phyloP scores from a whole-genome alignment of 2,329 filamentous ascomycete genomes.

The Metarhizium brunneum region DNA sequence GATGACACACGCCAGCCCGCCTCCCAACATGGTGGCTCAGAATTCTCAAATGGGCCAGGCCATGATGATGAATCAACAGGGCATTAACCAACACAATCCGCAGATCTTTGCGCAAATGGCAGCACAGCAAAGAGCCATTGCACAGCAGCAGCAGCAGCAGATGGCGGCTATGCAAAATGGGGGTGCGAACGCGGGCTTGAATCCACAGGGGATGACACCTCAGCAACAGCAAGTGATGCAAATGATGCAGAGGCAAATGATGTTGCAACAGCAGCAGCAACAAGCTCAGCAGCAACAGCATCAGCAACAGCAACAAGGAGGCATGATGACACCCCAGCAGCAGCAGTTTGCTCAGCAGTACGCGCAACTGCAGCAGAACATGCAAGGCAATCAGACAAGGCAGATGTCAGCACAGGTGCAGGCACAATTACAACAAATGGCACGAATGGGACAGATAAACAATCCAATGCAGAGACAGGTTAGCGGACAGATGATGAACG shows the following conservation, averaged over 20 bases:
- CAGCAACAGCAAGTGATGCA: conserved; percentile 30
- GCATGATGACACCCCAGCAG: conserved; percentile 30
- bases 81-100: conserved; percentile 28
- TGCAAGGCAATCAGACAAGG: conserved; percentile 26
- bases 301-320: conserved; percentile 24
- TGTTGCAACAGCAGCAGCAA: conserved; percentile 31
- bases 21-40: conserved; percentile 49
- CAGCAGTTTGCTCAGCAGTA: conserved; percentile 35
- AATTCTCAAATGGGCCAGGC: conserved; percentile 43
- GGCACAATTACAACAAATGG: conserved; percentile 28
- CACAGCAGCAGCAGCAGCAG: conserved; percentile 38
- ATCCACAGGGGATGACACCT: conserved; percentile 24
- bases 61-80: conserved; percentile 44
- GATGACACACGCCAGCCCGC: conserved; percentile 54
- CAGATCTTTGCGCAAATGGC: conserved; percentile 36
- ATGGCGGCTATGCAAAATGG: conserved; percentile 30
- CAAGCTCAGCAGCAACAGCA: conserved; percentile 23
- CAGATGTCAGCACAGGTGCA: conserved; percentile 30
- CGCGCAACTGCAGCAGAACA: conserved; percentile 31
- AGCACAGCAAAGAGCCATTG: conserved; percentile 36
- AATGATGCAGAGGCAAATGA: conserved; percentile 27
- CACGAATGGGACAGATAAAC: conserved; percentile 25
- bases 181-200: conserved; percentile 25
- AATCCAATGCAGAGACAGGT: conserved; percentile 29
- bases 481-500: conserved; percentile 32